Base-by-base conservation (phyloP, 2,329 filamentous ascomycete species). In the Coniochaeta prunicola region DNA sequence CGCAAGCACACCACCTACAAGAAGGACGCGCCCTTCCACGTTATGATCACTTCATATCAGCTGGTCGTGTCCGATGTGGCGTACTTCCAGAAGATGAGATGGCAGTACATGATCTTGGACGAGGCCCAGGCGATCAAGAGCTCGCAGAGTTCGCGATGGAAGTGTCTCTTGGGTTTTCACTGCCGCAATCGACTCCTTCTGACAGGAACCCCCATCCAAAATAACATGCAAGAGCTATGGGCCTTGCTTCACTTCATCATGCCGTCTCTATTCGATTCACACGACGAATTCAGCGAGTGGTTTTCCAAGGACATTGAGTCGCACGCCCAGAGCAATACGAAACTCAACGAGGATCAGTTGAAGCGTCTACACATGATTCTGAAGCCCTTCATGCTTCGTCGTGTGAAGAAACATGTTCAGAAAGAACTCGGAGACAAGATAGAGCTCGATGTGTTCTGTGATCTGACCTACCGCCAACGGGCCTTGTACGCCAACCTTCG, bases 161-260 rank as follows among this genome's bases (percentile, higher is more conserved):
- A 97, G 82, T 92, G 89, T 64, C 75, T 99, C 64, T 80, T 99
- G 53, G 89, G 89, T 56, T 97, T 97, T 80, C 90, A 96, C 71
- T 97, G 93, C 76, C 89, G 94, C 61, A 99, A 97, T 74, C 86
- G 94, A 65, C 83, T 99, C 53, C 79, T 99, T 50, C 83, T 99
- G 21, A 99, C 94, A 0, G 94, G 94, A 76, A 99, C 94, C 0
- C 94, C 94, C 2, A 97, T 99, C 64, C 94, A 99, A 74, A 99
- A 99, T 78, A 99, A 97, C 80, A 99, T 99, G 94, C 94, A 97
- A 74, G 93, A 99, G 75, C 76, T 99, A 60, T 99, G 94, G 94
- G 94, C 94, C 31, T 76, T 99, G 64, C 81, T 99, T 21, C 94
- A 99, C 81, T 99, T 99, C 77, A 97, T 97, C 77, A 97, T 99